Evolutionary conservation across 495 filamentous ascomycete species (phyloP), one percentile per base, ranked within the genome.

Genomic region (Hypoxylon intermedium): DNA sequence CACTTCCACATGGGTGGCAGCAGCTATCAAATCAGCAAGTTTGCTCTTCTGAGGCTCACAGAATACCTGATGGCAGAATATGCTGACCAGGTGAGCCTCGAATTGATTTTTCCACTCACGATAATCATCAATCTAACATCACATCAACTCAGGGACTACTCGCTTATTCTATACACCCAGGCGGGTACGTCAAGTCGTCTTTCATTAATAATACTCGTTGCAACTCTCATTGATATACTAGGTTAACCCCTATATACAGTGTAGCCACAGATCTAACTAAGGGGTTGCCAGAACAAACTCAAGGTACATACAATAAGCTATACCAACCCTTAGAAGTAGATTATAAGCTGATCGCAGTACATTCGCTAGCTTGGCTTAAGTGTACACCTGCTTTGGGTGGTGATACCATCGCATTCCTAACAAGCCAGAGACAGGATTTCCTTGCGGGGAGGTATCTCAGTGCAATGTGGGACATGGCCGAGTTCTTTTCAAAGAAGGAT

Each of bases 381-480:
- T 60, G 84, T 55, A 75, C 66, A 20, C 58, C 72, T 0, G 70
- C 77, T 26, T 50, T 85, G 6, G 44, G 67, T 20, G 80, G 73
- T 0, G 79, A 83, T 63, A 76, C 75, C 0, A 63, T 81, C 33
- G 71, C 79, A 2, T 81, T 76, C 67, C 53, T 85, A 38, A 79
- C 76, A 3, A 69, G 66, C 16, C 59, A 79, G 62, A 76, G 71
- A 53, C 63, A 79, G 24, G 65, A 75, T 3, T 85, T 81, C 80
- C 58, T 85, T 2, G 72, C 68, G 18, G 82, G 81, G 0, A 62
- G 82, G 46, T 84, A 82, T 65, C 13, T 79, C 16, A 74, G 60
- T 48, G 67, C 46, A 15, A 73, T 54, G 28, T 83, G 79, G 80
- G 76, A 81, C 54, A 80, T 82, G 78, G 59, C 60, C 1, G 76